Evolutionary conservation across 73 alveolate genomes (phyloP), one percentile per base, ranked within the genome.

Genomic region (Paramecium pentaurelia): DNA sequence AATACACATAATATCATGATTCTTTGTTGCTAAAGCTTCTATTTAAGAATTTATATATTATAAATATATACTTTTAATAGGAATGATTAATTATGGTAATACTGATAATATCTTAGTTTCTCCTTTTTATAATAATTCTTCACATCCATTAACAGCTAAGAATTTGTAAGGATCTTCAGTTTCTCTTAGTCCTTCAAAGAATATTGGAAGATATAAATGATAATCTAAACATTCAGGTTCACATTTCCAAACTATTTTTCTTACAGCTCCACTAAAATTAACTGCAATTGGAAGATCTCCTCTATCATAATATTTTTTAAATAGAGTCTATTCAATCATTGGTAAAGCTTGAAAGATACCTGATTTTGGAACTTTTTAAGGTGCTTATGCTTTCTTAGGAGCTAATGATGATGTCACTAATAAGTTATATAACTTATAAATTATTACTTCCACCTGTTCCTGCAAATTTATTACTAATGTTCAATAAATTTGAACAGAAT

Each of bases 101-200:
- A 97, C 99, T 88, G 99, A 98, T 60, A 98, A 97, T 38, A 98
- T 95, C 95, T 98, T 98, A 49, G 96, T 98, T 64, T 95, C 96
- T 14, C 99, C 99, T 86, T 93, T 93, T 36, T 94, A 95, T 60
- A 98, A 96, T 49, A 97, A 92, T 60, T 98, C 99, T 84, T 96
- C 98, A 47, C 98, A 94, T 42, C 99, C 99, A 86, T 97, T 85
- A 70, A 96, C 98, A 92, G 99, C 99, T 93, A 98, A 92, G 92
- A 97, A 98, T 94, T 96, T 97, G 90, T 97, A 98, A 25, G 99
- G 99, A 70, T 98, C 99, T 49, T 98, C 97, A 27, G 95, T 94
- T 88, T 98, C 99, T 93, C 99, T 96, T 1, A 98, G 95, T 22
- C 99, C 99, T 88, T 98, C 99, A 94, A 98, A 98, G 93, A 98